These are phyloP conservation scores for Picocystis sp. DNA, from an alignment of 163 green algal genomes.

Conservation along the genomic window DNA sequence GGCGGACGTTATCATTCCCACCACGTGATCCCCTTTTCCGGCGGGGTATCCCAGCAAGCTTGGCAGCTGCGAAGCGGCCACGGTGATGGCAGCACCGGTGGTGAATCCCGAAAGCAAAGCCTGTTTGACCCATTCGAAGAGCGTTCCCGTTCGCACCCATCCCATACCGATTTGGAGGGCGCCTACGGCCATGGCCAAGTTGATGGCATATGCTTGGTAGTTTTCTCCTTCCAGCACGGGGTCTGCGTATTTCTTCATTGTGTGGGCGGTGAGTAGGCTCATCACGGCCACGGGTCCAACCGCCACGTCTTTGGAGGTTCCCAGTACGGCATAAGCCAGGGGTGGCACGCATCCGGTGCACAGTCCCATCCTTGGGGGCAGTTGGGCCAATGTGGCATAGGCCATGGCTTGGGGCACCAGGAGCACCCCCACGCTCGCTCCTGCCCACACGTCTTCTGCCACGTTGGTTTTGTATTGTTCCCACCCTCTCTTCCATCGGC, in stretches of 20 bases:
- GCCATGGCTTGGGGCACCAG: conserved; percentile 43
- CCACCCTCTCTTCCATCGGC: not conserved
- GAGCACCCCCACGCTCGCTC: conserved; percentile 34
- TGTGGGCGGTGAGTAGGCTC: conserved; percentile 39
- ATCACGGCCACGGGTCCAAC: conserved; percentile 73
- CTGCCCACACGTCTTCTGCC: conserved; percentile 27
- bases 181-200: conserved; percentile 41
- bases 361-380: conserved; percentile 17
- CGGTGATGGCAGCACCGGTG: conserved; percentile 57
- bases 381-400: conserved; percentile 38
- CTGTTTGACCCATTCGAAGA: conserved; percentile 68
- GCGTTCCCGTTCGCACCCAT: conserved; percentile 52
- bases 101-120: conserved; percentile 70
- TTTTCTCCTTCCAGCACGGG: conserved; percentile 13
- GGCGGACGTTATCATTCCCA: no score
- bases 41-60: conserved; percentile 36
- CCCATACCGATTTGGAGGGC: conserved; percentile 41
- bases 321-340: conserved; percentile 51
- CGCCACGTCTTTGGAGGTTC: conserved; percentile 48
- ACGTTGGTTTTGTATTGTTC: not conserved
- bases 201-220: conserved; percentile 22
- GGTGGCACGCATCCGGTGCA: conserved; percentile 41
- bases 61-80: conserved; percentile 45
- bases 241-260: conserved; percentile 24
- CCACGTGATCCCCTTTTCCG: conserved; percentile 19